Evolutionary conservation across 1,284 basidiomycete species (phyloP), one percentile per base, ranked within the genome.

Genomic region (Rugiboletus extremiorientalis): DNA sequence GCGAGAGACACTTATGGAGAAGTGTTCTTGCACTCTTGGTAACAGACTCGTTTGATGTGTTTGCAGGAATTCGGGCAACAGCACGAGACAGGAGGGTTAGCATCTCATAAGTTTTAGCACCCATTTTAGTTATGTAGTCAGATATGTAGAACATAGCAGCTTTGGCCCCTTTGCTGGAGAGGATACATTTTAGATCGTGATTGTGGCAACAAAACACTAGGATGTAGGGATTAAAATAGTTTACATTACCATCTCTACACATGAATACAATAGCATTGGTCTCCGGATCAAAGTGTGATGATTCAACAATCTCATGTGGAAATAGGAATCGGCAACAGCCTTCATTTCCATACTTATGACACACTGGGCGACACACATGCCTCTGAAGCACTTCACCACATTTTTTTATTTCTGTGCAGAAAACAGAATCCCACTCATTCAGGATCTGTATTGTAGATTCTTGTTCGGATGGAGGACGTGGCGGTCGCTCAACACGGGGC

Each of bases 141-240:
- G 50, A 57, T 2, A 63, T 63, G 4, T 63, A 63, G 16, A 63
- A 63, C 62, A 63, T 63, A 0, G 62, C 62, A 3, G 58, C 62
- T 5, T 63, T 63, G 1, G 53, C 55, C 28, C 50, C 46, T 10
- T 60, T 60, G 0, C 62, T 58, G 0, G 55, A 63, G 1, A 63
- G 28, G 0, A 63, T 63, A 9, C 62, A 63, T 22, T 63, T 63
- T 1, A 63, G 25, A 5, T 63, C 49, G n/a, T 63, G 54, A n/a
- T 63, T 63, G 15, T 63, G 62, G 0, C 49, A n/a, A 34, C 62
- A 64, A 25, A 61, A 63, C 1, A 63, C 59, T 3, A 63, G 56
- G 9, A 63, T 54, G 4, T 63, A 58, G 0, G 28, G 59, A 11
- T 61, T 63, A 7, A 37, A 42, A 6, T 58, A 54, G 18, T 63